Conservation (phyloP, 2,329 filamentous ascomycete genomes). For the Bipolaris oryzae region DNA sequence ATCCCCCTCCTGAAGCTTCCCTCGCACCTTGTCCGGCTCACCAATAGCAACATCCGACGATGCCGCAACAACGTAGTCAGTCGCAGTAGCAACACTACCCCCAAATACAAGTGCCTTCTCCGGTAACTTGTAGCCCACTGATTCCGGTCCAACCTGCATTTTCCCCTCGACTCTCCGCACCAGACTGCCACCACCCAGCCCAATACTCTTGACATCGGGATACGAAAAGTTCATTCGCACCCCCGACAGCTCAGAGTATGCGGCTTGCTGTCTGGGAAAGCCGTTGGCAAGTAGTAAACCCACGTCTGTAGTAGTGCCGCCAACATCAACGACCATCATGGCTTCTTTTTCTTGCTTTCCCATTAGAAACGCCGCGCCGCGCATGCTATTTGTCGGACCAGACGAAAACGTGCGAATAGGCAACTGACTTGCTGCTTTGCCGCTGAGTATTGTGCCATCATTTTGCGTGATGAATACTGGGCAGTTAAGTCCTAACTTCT, state of each 20-base stretch:
- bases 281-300: constrained; percentile 66
- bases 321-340: constrained; percentile 69
- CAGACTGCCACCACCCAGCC: constrained; percentile 64
- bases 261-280: constrained; percentile 67
- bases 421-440: constrained; percentile 53
- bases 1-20: constrained; percentile 43
- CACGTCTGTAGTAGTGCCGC: constrained; percentile 70
- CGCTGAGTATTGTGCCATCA: constrained; percentile 58
- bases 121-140: constrained; percentile 64
- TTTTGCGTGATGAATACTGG: constrained; percentile 60
- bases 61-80: constrained; percentile 58
- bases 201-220: constrained; percentile 65
- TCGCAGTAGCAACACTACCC: constrained; percentile 63
- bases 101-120: constrained; percentile 63
- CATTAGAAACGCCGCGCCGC: constrained; percentile 54
- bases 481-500: constrained; percentile 53
- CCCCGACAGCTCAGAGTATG: constrained; percentile 66
- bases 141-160: constrained; percentile 64
- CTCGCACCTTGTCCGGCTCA: constrained; percentile 46
- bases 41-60: constrained; percentile 51
- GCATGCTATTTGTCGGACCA: constrained; percentile 61
- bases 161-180: constrained; percentile 51
- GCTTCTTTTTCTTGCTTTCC: constrained; percentile 49
- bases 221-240: constrained; percentile 64
- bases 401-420: constrained; percentile 60